Evolutionary conservation across 306 rosid genomes (phyloP).

Genomic region (Sindora glabra): DNA sequence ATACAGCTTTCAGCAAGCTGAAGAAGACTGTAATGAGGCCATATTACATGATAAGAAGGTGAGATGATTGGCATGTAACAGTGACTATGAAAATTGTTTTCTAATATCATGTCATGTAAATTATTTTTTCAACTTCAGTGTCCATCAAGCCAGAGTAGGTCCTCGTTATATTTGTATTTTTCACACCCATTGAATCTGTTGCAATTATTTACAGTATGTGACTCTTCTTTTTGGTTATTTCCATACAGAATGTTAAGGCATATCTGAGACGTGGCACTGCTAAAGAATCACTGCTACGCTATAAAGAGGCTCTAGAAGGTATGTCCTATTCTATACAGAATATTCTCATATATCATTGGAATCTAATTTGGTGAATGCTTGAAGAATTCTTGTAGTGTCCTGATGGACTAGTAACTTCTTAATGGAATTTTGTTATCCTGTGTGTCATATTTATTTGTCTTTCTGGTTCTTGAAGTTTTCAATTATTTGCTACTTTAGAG

Average conservation of each 20-base stretch:
- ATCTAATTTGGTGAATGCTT: neutral
- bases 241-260: constrained; percentile 81
- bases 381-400: neutral
- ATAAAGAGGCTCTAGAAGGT: constrained; percentile 74
- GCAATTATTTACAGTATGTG: neutral
- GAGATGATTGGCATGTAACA: constrained; percentile 12
- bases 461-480: too few species aligned
- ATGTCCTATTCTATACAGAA: constrained; percentile 4
- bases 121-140: neutral
- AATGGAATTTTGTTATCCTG: too few species aligned
- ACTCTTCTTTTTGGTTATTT: neutral
- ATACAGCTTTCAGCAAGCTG: constrained; percentile 85
- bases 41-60: constrained; percentile 79
- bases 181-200: neutral
- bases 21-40: constrained; percentile 77
- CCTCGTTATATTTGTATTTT: neutral
- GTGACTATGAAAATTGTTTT: neutral
- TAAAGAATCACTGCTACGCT: constrained; percentile 55
- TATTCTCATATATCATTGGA: neutral
- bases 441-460: too few species aligned
- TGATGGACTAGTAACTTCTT: too few species aligned
- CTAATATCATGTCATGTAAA: neutral
- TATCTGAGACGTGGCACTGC: constrained; percentile 89
- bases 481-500: neutral
- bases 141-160: too few species aligned